Conservation (phyloP, 305 asterid species). For the Withania somnifera region DNA sequence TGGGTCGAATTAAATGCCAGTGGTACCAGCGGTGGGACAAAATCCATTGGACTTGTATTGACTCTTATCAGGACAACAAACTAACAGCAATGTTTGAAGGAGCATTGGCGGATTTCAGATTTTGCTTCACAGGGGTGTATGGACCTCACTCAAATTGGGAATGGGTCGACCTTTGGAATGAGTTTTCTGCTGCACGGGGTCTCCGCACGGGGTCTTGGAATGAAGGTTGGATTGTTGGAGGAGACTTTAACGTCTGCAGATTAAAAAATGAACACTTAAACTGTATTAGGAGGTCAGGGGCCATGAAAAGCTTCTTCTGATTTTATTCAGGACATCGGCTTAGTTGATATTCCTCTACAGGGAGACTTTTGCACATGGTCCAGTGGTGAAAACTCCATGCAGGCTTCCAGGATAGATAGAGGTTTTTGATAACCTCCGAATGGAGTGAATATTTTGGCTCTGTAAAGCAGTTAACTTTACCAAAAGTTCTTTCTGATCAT, state of each 20-base stretch:
- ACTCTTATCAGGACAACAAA: background rate
- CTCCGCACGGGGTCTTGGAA: too few species aligned
- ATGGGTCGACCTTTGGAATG: background rate
- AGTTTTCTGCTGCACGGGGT: background rate
- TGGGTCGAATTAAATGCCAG: background rate
- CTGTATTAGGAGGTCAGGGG: background rate
- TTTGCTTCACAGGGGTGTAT: background rate
- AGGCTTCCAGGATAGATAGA: too few species aligned
- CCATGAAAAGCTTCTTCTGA: background rate
- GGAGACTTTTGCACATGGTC: too few species aligned
- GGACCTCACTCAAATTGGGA: background rate
- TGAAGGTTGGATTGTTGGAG: too few species aligned
- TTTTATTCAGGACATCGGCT: too few species aligned
- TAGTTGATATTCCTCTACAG: too few species aligned
- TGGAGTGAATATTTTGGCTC: too few species aligned
- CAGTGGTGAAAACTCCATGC: too few species aligned
- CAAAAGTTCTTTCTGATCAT: background rate
- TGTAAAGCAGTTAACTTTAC: too few species aligned
- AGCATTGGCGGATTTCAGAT: background rate
- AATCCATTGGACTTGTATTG: background rate
- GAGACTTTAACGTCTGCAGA: too few species aligned
- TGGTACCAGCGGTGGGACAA: background rate
- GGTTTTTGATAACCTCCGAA: too few species aligned
- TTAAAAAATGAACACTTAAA: too few species aligned
- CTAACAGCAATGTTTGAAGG: background rate